Conservation (phyloP, 176 grass and related monocot genomes). For the Zea luxurians region DNA sequence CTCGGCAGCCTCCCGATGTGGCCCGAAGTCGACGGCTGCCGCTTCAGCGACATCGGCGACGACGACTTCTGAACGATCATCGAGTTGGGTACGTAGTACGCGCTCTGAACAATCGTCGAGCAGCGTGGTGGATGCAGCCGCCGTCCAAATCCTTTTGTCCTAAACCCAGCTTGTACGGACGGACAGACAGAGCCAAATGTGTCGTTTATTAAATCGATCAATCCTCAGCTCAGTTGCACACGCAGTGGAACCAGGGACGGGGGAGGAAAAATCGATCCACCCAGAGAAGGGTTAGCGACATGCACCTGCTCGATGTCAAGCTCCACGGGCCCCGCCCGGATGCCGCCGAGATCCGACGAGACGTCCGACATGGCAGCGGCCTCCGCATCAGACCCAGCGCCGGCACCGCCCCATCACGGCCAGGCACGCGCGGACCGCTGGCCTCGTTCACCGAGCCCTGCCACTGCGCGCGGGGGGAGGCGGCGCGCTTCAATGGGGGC, state of each 20-base stretch:
- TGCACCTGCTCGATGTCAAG: constrained; percentile 92
- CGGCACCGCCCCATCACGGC: neutral
- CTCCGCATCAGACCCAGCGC: constrained; percentile 37
- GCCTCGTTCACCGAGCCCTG: neutral
- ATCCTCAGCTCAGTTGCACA: constrained; percentile 10
- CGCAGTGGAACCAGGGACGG: too few relatives aligned
- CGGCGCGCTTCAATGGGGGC: neutral
- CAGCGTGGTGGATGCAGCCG: too few relatives aligned
- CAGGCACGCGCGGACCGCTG: neutral
- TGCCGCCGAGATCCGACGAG: constrained; percentile 64
- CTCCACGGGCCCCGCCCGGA: constrained; percentile 63
- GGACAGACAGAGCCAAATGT: too few relatives aligned
- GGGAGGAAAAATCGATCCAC: neutral
- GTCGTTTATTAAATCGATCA: neutral
- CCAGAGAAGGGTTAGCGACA: neutral
- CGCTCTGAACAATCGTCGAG: too few relatives aligned
- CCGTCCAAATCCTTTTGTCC: too few relatives aligned
- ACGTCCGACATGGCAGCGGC: constrained; percentile 62
- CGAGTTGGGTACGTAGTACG: too few relatives aligned
- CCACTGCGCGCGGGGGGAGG: neutral
- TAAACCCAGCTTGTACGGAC: too few relatives aligned
- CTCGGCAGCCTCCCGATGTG: too few relatives aligned
- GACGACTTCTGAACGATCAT: too few relatives aligned
- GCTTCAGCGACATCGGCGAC: too few relatives aligned
- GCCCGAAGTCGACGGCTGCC: too few relatives aligned